These are phyloP conservation scores for Fistulinella prunicolor DNA, from an alignment of 768 basidiomycete genomes.

Conservation along the genomic window DNA sequence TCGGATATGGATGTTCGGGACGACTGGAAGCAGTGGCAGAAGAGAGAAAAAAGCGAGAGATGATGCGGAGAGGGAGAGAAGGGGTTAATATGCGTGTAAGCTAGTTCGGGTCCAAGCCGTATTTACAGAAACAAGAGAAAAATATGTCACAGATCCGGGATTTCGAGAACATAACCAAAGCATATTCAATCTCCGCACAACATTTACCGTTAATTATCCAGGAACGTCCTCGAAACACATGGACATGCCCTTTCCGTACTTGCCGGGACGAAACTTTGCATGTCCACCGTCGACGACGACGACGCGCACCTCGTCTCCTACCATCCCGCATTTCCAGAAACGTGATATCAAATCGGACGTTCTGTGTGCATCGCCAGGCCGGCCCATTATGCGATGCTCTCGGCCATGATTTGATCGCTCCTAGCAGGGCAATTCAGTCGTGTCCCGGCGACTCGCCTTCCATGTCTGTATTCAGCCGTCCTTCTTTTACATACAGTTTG, in stretches of 20 bases:
- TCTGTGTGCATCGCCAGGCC: slow-evolving; percentile 28
- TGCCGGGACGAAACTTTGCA: slow-evolving; percentile 18
- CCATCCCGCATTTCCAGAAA: slow-evolving; percentile 27
- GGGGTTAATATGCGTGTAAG: slow-evolving; percentile 35
- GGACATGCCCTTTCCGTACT: slow-evolving; percentile 20
- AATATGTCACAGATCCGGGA: slow-evolving; percentile 41
- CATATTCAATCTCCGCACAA: slow-evolving; percentile 34
- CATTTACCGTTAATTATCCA: slow-evolving; percentile 30
- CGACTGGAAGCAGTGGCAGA: slow-evolving; percentile 1
- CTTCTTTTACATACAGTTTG: slow-evolving; percentile 33
- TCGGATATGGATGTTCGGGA: slow-evolving; percentile 9
- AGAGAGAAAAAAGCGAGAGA: slow-evolving; percentile 10
- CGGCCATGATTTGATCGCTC: slow-evolving; percentile 31
- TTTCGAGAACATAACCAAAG: slow-evolving; percentile 39
- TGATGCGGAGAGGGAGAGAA: slow-evolving; percentile 18
- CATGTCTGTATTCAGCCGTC: slow-evolving; percentile 19
- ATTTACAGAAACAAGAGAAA: slow-evolving; percentile 40
- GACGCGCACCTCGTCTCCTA: too few relatives aligned
- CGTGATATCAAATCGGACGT: slow-evolving; percentile 34
- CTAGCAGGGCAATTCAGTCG: too few relatives aligned
- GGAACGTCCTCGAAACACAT: slow-evolving; percentile 31
- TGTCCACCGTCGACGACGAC: not conserved
- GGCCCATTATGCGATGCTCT: slow-evolving; percentile 26
- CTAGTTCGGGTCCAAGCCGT: slow-evolving; percentile 37
- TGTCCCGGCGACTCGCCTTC: slow-evolving; percentile 23